Evolutionary conservation across 352 stramenopile species (phyloP), one percentile per base, ranked within the genome.

Genomic region (Phytophthora sojae): DNA sequence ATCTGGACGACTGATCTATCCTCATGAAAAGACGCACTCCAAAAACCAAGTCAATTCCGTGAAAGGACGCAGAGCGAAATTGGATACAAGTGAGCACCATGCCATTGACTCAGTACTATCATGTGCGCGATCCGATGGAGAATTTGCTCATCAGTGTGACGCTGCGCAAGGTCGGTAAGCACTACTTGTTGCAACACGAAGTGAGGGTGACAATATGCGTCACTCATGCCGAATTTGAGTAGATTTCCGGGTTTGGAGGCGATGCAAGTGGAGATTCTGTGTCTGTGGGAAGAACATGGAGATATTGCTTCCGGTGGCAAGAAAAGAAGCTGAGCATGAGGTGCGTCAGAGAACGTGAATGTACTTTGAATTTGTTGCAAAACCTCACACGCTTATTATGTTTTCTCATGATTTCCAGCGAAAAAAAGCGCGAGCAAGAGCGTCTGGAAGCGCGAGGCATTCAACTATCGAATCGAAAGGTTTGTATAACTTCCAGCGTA

Each of bases 51-150:
- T 32, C 29, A 45, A 29, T n/a, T 3, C 39, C 17, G 39, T 49
- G 39, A 64, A 63, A 64, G 26, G 57, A 32, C 42, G 42, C 57
- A n/a, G 29, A n/a, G 23, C 56, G 19, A 44, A 51, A 47, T 14
- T 47, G 39, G 39, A 19, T 47, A 47, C 21, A 55, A 50, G 3
- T 45, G 30, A 65, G 3, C 54, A 54, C 1, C 30, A 88, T 81
- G 76, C 59, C 64, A 50, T 54, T 73, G 55, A 90, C 81, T 49
- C 70, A 82, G 35, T 86, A 82, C 73, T 94, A 92, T 66, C 85
- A 93, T 80, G 86, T 87, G 50, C 80, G 80, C 65, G 85, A 92
- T 61, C 83, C 87, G 9, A 91, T 94, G 64, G 83, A 91, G 67
- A 89, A 92, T 57, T 64, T 94, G 15, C 72, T 69, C 49, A 49